Evolutionary conservation across 2,329 filamentous ascomycete genomes (phyloP), one percentile per base, ranked within the genome.

Genomic region (Paraphoma chrysanthemicola): DNA sequence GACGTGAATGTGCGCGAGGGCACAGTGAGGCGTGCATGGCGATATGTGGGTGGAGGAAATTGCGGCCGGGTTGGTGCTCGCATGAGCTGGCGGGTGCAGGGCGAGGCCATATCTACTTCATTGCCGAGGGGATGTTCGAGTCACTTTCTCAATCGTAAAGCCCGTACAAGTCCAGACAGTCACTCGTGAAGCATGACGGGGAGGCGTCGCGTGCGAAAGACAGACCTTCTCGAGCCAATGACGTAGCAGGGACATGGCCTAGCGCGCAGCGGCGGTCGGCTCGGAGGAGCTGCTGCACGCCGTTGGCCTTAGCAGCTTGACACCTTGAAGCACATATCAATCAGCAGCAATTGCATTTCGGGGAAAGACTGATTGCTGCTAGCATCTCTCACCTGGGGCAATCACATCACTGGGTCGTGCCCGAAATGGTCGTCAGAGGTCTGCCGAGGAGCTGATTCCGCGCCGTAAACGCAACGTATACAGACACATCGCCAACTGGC

Each of bases 1-100:
- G 77, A 72, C 14, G 67, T 59, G 57, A 79, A 79, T 59, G 57
- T 51, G 51, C 74, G 72, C 36, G 68, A 65, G 17, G 67, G 63
- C 6, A 56, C 53, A 9, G 63, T 57, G 30, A 60, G 36, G 60
- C 59, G 74, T 28, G 64, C 46, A 55, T 51, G 52, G 44, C 51
- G 50, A 51, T 44, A 53, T 62, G 50, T n/a, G 53, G 44, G 30
- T 30, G 55, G 48, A 31, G 61, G 56, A 57, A 51, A 53, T 44
- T 44, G 62, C 31, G 62, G 47, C 17, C 62, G 67, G 41, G 61
- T 17, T 29, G 63, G 48, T 11, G 63, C 65, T 42, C 65, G 67
- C 45, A 64, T 46, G 62, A 71, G 67, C 59, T 67, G 68, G 60
- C 62, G 69, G 56, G 69, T 52, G 61, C 63, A 69, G 44, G 60